Base-by-base conservation (phyloP, 108 stramenopile genomes). In the Pelagomonas calceolata region DNA sequence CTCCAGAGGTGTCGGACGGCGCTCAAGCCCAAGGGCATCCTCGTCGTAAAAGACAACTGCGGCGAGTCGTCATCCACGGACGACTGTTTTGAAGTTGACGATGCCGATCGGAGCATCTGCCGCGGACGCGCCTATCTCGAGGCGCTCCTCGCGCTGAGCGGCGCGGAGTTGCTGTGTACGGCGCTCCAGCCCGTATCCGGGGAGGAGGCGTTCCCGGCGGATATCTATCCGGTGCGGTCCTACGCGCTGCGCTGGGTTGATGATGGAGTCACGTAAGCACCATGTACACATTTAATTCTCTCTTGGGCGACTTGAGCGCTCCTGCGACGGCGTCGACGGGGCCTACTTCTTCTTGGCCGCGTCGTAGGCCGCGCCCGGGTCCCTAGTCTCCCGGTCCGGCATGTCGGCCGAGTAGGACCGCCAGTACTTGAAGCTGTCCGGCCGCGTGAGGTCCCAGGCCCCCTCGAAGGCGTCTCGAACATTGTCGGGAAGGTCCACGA, bases 371-470 rank as follows among this genome's bases (percentile, higher is more conserved):
- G 89, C 89, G 21, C 92, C 92, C 36, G 76, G 92, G 78, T 92
- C 90, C 51, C 88, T 67, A n/a, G 37, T 36, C 0, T 88, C 83
- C n/a, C 85, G 73, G 60, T 79, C 72, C 21, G 92, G 92, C 88
- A 91, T 89, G 69, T 93, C 92, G 16, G 78, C 71, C 26, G 87
- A 88, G 70, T 88, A 93, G 17, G 82, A 81, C 75, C 92, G 67
- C 92, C 92, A 93, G 77, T 93, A 93, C 4, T 86, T 87, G 70
- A 93, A 93, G 15, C 45, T 37, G 21, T 66, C 32, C 36, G 79
- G 82, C 36, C 66, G 75, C 15, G 66, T 4, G 21, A 93, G 64
- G n/a, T 80, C 78, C 89, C 88, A 91, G 0, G 86, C 89, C 44
- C 74, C 64, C 36, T 91, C 89, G 72, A 91, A 89, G 30, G 89